Evolutionary conservation across 208 protist genomes (phyloP).

Genomic region (Naegleria fowleri): DNA sequence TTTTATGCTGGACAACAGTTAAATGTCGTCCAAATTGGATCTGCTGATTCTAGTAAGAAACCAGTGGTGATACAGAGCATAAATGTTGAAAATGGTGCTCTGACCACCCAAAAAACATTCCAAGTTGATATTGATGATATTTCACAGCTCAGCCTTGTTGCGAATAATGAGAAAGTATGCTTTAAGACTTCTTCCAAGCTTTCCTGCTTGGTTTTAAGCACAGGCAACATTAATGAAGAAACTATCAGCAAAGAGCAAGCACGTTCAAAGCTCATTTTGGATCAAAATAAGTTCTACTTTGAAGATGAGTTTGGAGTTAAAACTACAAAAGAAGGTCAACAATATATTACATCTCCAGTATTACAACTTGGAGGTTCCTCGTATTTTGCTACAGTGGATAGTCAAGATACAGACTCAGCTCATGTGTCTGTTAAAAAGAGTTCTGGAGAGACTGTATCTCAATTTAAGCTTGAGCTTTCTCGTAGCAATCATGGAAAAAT

Average conservation of each 20-base stretch:
- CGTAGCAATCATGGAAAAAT: not conserved
- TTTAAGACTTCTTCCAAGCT: too few relatives aligned
- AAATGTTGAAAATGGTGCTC: not conserved
- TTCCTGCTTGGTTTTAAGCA: too few relatives aligned
- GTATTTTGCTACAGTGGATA: not conserved
- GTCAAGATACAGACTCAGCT: not conserved
- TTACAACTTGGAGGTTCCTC: not conserved
- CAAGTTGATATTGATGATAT: not conserved
- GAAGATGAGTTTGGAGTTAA: too few relatives aligned
- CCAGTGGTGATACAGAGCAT: not conserved
- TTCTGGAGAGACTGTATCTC: too few relatives aligned
- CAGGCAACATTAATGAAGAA: not conserved
- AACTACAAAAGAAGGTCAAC: not conserved
- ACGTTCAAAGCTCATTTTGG: too few relatives aligned
- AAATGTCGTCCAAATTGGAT: not conserved
- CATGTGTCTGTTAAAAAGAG: too few relatives aligned
- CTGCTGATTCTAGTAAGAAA: not conserved
- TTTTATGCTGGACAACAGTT: not conserved
- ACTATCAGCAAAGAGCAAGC: too few relatives aligned
- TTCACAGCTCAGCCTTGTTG: not conserved
- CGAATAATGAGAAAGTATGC: too few relatives aligned
- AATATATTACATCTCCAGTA: not conserved
- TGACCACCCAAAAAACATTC: not conserved
- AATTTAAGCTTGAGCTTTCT: too few relatives aligned
- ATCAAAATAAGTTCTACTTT: too few relatives aligned